These are phyloP conservation scores for Exsudoporus frostii DNA, from an alignment of 768 basidiomycete genomes.

Conservation along the genomic window DNA sequence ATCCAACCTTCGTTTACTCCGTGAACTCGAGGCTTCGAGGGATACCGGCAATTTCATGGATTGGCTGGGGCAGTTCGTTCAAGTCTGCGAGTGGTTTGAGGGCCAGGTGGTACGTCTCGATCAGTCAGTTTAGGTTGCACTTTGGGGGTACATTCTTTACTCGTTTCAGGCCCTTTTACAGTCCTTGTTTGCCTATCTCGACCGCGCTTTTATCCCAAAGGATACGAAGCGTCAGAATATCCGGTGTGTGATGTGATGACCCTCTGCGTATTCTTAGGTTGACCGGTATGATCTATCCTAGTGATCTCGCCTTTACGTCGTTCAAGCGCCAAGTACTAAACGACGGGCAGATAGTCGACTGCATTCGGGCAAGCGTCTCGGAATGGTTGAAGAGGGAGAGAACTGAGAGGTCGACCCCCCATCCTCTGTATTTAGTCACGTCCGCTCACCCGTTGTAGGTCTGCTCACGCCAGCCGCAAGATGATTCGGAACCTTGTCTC, in stretches of 20 bases:
- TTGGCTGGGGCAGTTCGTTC: conserved; percentile 61
- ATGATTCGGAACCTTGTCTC: conserved; percentile 50
- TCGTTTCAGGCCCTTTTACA: conserved; percentile 49
- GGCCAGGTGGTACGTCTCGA: conserved; percentile 51
- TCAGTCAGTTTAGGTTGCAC: background rate
- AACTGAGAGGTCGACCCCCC: conserved; percentile 31
- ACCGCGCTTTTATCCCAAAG: conserved; percentile 57
- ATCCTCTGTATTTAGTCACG: background rate
- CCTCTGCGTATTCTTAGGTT: background rate
- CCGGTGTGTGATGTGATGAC: conserved; percentile 36
- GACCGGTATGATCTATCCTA: conserved; percentile 18
- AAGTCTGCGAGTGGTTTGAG: conserved; percentile 61
- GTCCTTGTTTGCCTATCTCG: conserved; percentile 68
- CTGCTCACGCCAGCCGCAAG: conserved; percentile 37
- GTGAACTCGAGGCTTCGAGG: conserved; percentile 31
- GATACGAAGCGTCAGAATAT: conserved; percentile 39
- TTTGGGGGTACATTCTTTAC: background rate
- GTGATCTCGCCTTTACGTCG: conserved; percentile 54
- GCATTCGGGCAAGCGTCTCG: conserved; percentile 43
- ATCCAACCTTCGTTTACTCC: conserved; percentile 42
- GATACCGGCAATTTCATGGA: conserved; percentile 31
- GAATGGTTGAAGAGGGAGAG: conserved; percentile 59
- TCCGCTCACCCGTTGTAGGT: conserved; percentile 25
- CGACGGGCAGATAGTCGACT: conserved; percentile 40
- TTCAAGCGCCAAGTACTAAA: conserved; percentile 53